phyloP scores from a whole-genome alignment of 805 yeast species.

The Maudiozyma turicensis region DNA sequence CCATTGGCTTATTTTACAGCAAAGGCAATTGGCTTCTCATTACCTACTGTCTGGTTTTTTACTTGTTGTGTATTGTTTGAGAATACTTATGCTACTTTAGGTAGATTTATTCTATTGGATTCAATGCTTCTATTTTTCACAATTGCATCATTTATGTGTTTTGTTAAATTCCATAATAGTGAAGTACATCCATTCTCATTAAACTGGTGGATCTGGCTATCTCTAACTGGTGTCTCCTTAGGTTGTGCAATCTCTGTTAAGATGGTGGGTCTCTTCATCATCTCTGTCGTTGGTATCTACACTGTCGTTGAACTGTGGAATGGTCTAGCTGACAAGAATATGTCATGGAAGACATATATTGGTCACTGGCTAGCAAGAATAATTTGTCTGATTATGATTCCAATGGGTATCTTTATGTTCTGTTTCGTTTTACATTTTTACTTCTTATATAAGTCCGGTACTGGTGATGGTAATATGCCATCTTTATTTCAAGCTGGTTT shows the following conservation, averaged over 20 bases:
- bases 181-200: constrained; percentile 46
- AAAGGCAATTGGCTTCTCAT: constrained; percentile 43
- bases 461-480: constrained; percentile 76
- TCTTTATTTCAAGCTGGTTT: constrained; percentile 75
- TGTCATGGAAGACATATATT: constrained; percentile 41
- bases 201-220: constrained; percentile 93
- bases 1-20: constrained; percentile 67
- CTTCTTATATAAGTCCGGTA: constrained; percentile 60
- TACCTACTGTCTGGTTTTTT: constrained; percentile 49
- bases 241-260: constrained; percentile 91
- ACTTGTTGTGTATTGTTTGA: constrained; percentile 58
- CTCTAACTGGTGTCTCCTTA: constrained; percentile 72
- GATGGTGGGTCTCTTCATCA: constrained; percentile 93
- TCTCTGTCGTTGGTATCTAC: constrained; percentile 80
- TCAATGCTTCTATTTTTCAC: constrained; percentile 72
- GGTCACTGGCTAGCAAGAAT: constrained; percentile 62
- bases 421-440: constrained; percentile 71
- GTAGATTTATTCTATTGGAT: constrained; percentile 67
- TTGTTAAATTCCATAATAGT: constrained; percentile 45
- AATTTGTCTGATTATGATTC: constrained; percentile 53
- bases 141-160: constrained; percentile 53
- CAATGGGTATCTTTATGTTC: constrained; percentile 50
- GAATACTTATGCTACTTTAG: constrained; percentile 57
- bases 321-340: constrained; percentile 58
- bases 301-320: constrained; percentile 83